A percentile compares a stretch with the other conserved stretches of the same genome.
Evolutionary conservation across 1,139 yeast species (phyloP).

Genomic region (Pichia sp.): DNA sequence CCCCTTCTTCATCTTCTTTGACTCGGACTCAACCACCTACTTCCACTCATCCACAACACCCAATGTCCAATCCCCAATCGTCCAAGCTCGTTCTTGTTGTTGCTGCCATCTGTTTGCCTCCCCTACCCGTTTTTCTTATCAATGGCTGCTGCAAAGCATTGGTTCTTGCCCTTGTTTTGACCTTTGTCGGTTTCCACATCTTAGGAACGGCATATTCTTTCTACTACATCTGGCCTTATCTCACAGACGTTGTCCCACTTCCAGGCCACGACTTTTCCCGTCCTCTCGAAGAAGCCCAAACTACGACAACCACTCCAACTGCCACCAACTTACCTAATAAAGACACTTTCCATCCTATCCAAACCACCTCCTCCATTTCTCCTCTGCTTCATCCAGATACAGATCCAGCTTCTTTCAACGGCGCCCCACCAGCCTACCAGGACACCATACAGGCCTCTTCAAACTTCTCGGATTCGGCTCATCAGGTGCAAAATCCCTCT

Average conservation of each 20-base stretch:
- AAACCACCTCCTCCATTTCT: neutral
- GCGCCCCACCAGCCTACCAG: neutral
- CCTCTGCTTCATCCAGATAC: neutral
- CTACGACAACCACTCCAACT: neutral
- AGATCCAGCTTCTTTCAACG: neutral
- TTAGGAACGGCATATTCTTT: constrained; percentile 17
- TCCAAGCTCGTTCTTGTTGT: constrained; percentile 9
- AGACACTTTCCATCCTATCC: neutral
- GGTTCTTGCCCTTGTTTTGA: constrained; percentile 12
- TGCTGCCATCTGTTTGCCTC: constrained; percentile 18
- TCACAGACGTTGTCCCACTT: neutral
- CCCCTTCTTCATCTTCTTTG: neutral
- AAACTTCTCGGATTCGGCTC: neutral
- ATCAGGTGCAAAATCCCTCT: neutral
- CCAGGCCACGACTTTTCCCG: neutral
- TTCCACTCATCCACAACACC: neutral
- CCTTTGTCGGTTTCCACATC: constrained; percentile 18
- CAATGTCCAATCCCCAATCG: neutral
- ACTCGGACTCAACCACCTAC: neutral
- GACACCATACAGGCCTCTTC: neutral
- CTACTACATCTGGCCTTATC: constrained; percentile 10
- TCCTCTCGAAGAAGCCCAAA: neutral
- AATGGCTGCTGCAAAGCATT: constrained; percentile 12
- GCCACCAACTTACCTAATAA: neutral
- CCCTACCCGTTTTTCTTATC: constrained; percentile 16